Percentiles rank a stretch among this genome's conserved stretches.
phyloP scores from a whole-genome alignment of 2,329 filamentous ascomycete species.

The Plenodomus lindquistii region DNA sequence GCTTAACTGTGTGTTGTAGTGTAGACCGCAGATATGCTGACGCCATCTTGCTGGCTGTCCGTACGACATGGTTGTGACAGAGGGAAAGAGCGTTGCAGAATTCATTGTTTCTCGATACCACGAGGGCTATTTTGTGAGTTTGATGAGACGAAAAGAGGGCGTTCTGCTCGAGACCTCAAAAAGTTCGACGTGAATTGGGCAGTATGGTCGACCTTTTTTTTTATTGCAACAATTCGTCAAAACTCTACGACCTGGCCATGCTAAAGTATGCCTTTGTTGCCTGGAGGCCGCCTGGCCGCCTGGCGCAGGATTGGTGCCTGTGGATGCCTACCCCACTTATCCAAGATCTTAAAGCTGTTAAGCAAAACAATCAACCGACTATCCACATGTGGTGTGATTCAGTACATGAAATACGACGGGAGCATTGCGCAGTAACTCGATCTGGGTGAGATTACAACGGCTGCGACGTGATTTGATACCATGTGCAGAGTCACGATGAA shows the following conservation, averaged over 20 bases:
- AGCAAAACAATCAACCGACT: conserved; percentile 1
- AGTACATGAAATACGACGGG: no score
- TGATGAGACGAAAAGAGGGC: not conserved
- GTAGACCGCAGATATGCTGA: conserved; percentile 32
- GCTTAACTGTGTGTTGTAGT: conserved; percentile 24
- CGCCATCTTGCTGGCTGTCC: not conserved
- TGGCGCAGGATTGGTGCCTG: conserved; percentile 15
- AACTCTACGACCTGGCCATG: not conserved
- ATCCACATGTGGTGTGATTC: conserved; percentile 2
- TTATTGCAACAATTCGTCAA: no score
- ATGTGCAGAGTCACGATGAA: not conserved
- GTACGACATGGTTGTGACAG: not conserved
- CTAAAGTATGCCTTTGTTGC: conserved; percentile 9
- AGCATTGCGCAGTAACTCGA: no score
- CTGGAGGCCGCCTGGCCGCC: conserved; percentile 11
- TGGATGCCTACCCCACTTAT: conserved; percentile 9
- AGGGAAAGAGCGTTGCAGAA: not conserved
- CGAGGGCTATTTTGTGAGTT: no score
- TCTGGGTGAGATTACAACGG: not conserved
- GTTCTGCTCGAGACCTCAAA: no score
- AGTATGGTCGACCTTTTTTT: no score
- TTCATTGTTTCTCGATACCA: not conserved
- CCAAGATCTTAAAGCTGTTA: conserved; percentile 1
- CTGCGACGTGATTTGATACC: not conserved
- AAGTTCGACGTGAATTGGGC: no score